Evolutionary conservation across 345 rosid species (phyloP), one percentile per base, ranked within the genome.

Genomic region (Brassica napus): DNA sequence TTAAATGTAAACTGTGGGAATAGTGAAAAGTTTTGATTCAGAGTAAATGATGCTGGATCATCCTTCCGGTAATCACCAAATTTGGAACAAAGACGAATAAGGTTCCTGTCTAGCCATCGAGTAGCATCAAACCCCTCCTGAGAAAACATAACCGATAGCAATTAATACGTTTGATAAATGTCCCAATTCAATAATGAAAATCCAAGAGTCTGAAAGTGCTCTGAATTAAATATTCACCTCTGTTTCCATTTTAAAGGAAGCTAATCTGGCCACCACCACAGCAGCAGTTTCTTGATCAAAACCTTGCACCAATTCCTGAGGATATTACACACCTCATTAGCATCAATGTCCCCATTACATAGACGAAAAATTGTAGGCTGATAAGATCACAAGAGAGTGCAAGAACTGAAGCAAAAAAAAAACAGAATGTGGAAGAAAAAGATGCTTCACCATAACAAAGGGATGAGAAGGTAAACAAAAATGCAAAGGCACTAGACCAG

Each of bases 271-370:
- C 90, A 96, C 86, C 42, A 93, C 97, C 77, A 96, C 99, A 81
- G 99, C 97, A 73, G 99, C 97, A 71, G 99, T 86, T 84, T 93
- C 99, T 86, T 96, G 99, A 88, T 96, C 99, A 86, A 96, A 96
- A 72, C 97, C 94, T 84, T 92, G 97, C 65, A 90, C 88, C 77
- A 96, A 69, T 83, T 96, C 97, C 99, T 96, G 85, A 61, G 83
- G 77, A 63, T 21, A 64, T 39, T 30, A 49, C 42, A 81, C 23
- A 67, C n/a, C 75, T 65, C 67, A 67, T 82, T 62, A 73, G 39
- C 65, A 65, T 47, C 28, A 35, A 76, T 71, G 61, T 59, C 42
- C 47, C 28, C 34, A 18, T 31, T 31, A 60, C 68, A 60, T 67
- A 79, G 23, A 60, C 54, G 15, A 79, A 73, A 59, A 44, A 5